These are phyloP conservation scores for Arachnomyces sp. DNA, from an alignment of 2,329 filamentous ascomycete genomes.

Conservation along the genomic window DNA sequence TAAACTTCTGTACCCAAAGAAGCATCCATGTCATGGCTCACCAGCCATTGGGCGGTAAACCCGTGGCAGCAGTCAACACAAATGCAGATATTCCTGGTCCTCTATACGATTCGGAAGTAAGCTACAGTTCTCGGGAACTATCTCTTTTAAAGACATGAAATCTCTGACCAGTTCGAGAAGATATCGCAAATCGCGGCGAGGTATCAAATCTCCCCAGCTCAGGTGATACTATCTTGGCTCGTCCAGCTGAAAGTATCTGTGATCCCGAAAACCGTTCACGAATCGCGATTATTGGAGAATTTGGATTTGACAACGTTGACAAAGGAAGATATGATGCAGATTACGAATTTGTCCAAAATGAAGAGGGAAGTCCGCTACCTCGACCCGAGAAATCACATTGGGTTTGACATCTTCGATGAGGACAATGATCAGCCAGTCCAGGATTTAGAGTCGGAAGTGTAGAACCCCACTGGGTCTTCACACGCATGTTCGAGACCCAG, in stretches of 20 bases:
- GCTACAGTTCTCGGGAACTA: not conserved
- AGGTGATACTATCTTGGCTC: conserved; percentile 4
- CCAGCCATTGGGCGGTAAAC: conserved; percentile 7
- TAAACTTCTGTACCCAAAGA: conserved; percentile 6
- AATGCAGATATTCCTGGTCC: conserved; percentile 1
- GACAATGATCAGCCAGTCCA: not conserved
- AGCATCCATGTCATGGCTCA: conserved; percentile 9
- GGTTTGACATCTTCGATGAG: conserved; percentile 9
- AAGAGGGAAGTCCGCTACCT: conserved; percentile 6
- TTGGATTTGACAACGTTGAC: conserved; percentile 5
- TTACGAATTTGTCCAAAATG: conserved; percentile 2
- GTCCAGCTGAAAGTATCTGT: conserved; percentile 2
- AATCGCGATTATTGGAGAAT: conserved; percentile 6
- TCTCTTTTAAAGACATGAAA: not conserved
- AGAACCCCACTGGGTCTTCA: too few relatives aligned
- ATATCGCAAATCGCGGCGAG: conserved; percentile 2
- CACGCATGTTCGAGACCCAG: too few relatives aligned
- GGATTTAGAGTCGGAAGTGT: too few relatives aligned
- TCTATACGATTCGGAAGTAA: conserved; percentile 4
- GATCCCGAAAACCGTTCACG: conserved; percentile 6
- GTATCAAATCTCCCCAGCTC: conserved; percentile 4
- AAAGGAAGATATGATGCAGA: not conserved
- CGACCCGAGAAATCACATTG: conserved; percentile 8
- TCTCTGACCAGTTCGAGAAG: not conserved
- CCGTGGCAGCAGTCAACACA: conserved; percentile 2